phyloP scores from a whole-genome alignment of 1,284 basidiomycete species.

The Athelia sp. region DNA sequence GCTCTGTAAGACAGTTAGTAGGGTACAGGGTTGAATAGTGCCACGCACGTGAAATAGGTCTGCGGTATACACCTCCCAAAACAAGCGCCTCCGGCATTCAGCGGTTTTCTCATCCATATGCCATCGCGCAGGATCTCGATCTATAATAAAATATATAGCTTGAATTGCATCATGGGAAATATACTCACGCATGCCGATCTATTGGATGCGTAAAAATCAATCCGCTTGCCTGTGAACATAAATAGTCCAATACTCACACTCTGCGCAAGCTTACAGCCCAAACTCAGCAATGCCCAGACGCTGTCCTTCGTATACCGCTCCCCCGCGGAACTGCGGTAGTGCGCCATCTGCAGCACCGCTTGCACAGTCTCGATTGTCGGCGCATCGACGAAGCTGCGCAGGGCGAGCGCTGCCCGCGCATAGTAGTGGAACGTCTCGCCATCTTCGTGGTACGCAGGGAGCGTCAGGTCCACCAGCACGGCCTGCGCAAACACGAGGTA shows the following conservation, averaged over 20 bases:
- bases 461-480: conserved; percentile 43
- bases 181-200: conserved; percentile 39
- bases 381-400: conserved; percentile 33
- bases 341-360: conserved; percentile 45
- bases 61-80: conserved; percentile 46
- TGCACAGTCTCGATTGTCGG: conserved; percentile 48
- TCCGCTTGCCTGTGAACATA: background rate
- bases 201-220: background rate
- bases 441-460: conserved; percentile 42
- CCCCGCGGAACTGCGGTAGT: conserved; percentile 41
- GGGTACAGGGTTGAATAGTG: conserved; percentile 10
- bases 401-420: conserved; percentile 33
- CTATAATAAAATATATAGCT: conserved; percentile 17
- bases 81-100: conserved; percentile 40
- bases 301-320: conserved; percentile 42
- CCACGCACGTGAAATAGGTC: conserved; percentile 40
- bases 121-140: conserved; percentile 50
- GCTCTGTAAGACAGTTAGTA: conserved; percentile 19
- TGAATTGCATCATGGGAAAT: background rate
- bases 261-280: conserved; percentile 43
- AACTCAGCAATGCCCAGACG: conserved; percentile 45
- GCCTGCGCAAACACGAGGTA: conserved; percentile 51
- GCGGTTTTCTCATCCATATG: conserved; percentile 39
- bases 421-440: conserved; percentile 50
- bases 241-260: conserved; percentile 31